phyloP scores from a whole-genome alignment of 495 filamentous ascomycete species.

The Neurospora hispaniola region DNA sequence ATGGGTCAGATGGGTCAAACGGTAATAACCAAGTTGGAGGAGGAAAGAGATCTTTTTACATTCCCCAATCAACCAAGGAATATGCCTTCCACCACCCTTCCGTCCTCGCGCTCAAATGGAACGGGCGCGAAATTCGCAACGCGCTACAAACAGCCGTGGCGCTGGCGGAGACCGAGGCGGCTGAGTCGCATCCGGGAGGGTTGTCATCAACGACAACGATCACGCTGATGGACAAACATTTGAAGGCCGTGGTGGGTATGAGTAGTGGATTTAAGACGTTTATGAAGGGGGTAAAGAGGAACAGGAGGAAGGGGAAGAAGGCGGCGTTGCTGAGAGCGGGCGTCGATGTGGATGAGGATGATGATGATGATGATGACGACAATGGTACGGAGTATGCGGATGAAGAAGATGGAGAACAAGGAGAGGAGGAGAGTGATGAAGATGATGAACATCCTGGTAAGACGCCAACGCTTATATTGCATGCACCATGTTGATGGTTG shows the following conservation, averaged over 20 bases:
- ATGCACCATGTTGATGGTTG: neutral
- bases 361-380: constrained; percentile 12
- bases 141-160: constrained; percentile 34
- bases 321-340: constrained; percentile 1
- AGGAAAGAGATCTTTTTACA: neutral
- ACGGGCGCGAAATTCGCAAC: constrained; percentile 34
- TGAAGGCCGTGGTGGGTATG: constrained; percentile 29
- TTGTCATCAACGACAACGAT: constrained; percentile 1
- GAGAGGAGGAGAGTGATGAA: neutral
- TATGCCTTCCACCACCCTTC: constrained; percentile 20
- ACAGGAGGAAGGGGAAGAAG: constrained; percentile 2
- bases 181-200: neutral
- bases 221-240: constrained; percentile 24
- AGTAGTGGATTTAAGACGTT: constrained; percentile 31
- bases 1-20: neutral
- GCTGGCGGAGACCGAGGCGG: constrained; percentile 31
- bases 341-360: neutral
- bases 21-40: too few species aligned
- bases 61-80: constrained; percentile 19
- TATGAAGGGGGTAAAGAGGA: constrained; percentile 2
- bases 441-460: neutral
- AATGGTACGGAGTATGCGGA: neutral
- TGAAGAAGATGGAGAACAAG: constrained; percentile 1
- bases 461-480: neutral
- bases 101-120: constrained; percentile 22